Evolutionary conservation across 2,329 filamentous ascomycete genomes (phyloP), one percentile per base, ranked within the genome.

Genomic region (Phialophora tarda): DNA sequence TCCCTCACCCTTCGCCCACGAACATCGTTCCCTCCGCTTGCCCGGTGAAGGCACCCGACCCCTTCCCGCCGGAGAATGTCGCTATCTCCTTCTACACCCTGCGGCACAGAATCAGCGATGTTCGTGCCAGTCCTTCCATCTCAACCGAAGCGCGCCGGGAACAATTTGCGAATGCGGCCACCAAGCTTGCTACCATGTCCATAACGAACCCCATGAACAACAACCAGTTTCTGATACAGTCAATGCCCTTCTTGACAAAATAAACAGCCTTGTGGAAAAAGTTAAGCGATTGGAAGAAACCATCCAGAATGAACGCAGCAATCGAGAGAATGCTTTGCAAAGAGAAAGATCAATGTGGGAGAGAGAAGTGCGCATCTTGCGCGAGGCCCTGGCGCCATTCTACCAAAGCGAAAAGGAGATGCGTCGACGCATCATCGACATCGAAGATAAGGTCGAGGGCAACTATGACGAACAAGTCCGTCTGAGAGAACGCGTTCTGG

Each of bases 131-230:
- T 77, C 76, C 71, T 82, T 80, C 74, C 74, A 73, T 47, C 74
- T 73, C 26, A 74, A 76, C 47, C 70, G 72, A 28, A 71, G 64
- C 59, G 78, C 77, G 12, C 79, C 79, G 4, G 75, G 75, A 28
- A 79, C 78, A n/a, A 76, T 73, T 58, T 82, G 81, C 68, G 79
- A 79, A 23, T 82, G 80, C 70, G 80, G 80, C 14, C 80, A 82
- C 72, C 80, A 81, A 72, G 80, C 80, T 70, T 82, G 80, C 77
- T 78, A 79, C 68, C 81, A 82, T 69, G 77, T 69, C 23, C 61
- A 65, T 62, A 54, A 64, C 30, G 44, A 34, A 38, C 59, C 24
- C 17, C 62, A 59, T 34, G 64, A 50, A 28, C 62, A 62, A 60
- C 57, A 41, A 59, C 64, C 55, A 21, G 21, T 14, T 38, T 47